Evolutionary conservation across 495 filamentous ascomycete species (phyloP).

Genomic region (Aspergillus diversus): DNA sequence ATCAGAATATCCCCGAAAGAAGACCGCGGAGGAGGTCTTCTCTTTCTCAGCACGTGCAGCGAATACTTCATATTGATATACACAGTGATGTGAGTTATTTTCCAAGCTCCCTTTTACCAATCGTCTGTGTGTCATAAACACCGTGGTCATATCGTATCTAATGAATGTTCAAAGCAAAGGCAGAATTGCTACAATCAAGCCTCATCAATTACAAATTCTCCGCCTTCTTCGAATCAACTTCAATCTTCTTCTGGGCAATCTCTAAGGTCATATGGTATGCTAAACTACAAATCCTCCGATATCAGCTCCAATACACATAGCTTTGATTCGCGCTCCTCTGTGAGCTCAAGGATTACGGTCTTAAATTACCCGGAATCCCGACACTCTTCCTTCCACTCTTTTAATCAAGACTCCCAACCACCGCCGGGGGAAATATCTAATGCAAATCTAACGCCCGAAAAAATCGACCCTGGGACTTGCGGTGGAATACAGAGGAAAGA

Average conservation of each 20-base stretch:
- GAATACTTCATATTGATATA: slow-evolving; percentile 36
- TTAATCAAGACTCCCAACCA: not conserved
- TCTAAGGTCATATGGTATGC: not conserved
- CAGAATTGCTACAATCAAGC: slow-evolving; percentile 13
- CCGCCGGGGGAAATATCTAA: not conserved
- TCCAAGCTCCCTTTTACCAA: not conserved
- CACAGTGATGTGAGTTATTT: slow-evolving; percentile 31
- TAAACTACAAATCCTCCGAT: slow-evolving; percentile 8
- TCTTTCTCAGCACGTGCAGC: slow-evolving; percentile 41
- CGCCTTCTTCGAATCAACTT: not conserved
- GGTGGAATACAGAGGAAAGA: slow-evolving; percentile 32
- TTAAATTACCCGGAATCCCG: slow-evolving; percentile 4
- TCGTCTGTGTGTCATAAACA: not conserved
- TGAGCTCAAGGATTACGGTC: slow-evolving; percentile 7
- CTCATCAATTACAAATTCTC: not conserved
- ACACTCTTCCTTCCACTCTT: slow-evolving; percentile 16
- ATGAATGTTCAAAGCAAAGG: slow-evolving; percentile 30
- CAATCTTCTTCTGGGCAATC: not conserved
- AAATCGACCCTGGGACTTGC: slow-evolving; percentile 22
- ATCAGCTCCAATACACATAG: slow-evolving; percentile 12
- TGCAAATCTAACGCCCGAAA: not conserved
- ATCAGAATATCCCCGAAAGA: slow-evolving; percentile 22
- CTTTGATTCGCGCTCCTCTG: slow-evolving; percentile 11
- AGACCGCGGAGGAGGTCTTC: slow-evolving; percentile 36
- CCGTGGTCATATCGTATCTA: not conserved